A percentile compares a stretch with the other conserved stretches of the same genome.
These are phyloP conservation scores for Mortierella sp. DNA, from an alignment of 371 early-diverging fungal genomes.

Conservation along the genomic window DNA sequence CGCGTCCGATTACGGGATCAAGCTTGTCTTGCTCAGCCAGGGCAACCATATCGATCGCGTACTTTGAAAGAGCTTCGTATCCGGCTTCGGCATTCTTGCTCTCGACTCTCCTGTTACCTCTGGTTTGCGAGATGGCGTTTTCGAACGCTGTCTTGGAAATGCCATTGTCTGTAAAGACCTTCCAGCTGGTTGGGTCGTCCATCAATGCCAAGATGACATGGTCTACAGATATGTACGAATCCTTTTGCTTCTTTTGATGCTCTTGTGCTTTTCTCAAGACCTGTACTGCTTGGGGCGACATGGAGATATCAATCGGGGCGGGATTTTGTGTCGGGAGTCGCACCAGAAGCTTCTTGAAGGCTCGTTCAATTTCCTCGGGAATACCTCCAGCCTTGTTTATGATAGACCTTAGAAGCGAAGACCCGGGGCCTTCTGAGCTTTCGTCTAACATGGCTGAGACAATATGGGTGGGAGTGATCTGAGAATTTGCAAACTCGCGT, in stretches of 20 bases:
- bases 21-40: conserved; percentile 81
- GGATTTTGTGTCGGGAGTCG: conserved; percentile 90
- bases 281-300: conserved; percentile 70
- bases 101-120: conserved; percentile 89
- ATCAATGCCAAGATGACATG: conserved; percentile 85
- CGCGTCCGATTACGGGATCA: conserved; percentile 91
- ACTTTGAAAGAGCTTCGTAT: conserved; percentile 88
- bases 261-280: conserved; percentile 77
- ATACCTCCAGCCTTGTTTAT: conserved; percentile 88
- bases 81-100: conserved; percentile 88
- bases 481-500: conserved; percentile 79
- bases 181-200: conserved; percentile 70
- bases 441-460: conserved; percentile 84
- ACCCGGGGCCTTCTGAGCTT: conserved; percentile 63
- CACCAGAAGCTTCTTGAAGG: conserved; percentile 78
- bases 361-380: conserved; percentile 77
- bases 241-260: conserved; percentile 84
- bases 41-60: conserved; percentile 90
- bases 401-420: conserved; percentile 74
- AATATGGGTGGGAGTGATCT: conserved; percentile 85
- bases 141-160: conserved; percentile 78
- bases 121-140: conserved; percentile 80
- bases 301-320: conserved; percentile 78
- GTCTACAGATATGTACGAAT: conserved; percentile 90
- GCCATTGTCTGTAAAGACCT: conserved; percentile 77